phyloP scores from a whole-genome alignment of 2,329 filamentous ascomycete genomes.

The Colletotrichum cuscutae region DNA sequence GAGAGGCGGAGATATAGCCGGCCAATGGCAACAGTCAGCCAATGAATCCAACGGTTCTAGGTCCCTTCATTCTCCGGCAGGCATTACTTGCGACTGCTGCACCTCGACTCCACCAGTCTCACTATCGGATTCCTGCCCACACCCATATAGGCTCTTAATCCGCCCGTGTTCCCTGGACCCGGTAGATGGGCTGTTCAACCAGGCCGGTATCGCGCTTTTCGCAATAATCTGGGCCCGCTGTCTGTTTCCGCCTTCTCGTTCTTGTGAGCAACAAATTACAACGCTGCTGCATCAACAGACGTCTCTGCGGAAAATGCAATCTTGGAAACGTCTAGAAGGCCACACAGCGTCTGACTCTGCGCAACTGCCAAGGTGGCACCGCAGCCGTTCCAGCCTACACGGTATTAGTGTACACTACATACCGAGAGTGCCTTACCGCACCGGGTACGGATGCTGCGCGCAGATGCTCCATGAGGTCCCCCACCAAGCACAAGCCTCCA shows the following conservation, averaged over 20 bases:
- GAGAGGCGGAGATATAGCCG: neutral
- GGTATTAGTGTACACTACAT: neutral
- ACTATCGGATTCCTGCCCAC: neutral
- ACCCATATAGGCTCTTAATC: neutral
- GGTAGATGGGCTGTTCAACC: constrained; percentile 15
- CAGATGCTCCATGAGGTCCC: neutral
- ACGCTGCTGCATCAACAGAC: constrained; percentile 15
- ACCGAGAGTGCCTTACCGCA: neutral
- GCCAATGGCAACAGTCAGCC: neutral
- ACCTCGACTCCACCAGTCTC: constrained; percentile 19
- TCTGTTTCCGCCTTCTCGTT: neutral
- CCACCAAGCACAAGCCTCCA: constrained; percentile 29
- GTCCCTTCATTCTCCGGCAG: neutral
- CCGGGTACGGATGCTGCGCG: neutral
- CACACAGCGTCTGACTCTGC: neutral
- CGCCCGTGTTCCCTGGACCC: constrained; percentile 12
- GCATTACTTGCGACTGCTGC: neutral
- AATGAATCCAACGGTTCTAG: neutral
- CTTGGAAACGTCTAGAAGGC: constrained; percentile 7
- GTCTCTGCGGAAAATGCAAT: neutral
- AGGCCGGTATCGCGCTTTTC: constrained; percentile 5
- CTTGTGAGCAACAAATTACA: neutral
- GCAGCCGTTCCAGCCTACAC: constrained; percentile 3
- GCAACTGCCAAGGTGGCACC: constrained; percentile 24
- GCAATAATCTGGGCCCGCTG: neutral